Evolutionary conservation across 2,329 filamentous ascomycete species (phyloP), one percentile per base, ranked within the genome.

Genomic region (Epichloe sylvatica): DNA sequence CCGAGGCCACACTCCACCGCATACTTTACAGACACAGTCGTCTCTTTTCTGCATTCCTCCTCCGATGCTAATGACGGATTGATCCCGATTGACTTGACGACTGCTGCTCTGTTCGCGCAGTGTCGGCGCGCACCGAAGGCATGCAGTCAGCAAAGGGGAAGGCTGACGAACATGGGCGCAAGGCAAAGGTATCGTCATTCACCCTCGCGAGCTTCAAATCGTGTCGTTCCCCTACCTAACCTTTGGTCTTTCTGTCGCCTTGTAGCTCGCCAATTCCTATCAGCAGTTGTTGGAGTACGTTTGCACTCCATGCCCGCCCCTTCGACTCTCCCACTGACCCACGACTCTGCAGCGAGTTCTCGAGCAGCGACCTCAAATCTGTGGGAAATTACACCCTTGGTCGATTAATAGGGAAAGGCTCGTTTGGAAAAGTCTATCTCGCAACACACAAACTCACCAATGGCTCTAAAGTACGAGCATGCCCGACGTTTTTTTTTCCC

Each of bases 391-490:
- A 98, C 68, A 83, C 83, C 36, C 77, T 98, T 51, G 92, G 92
- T 43, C 83, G 83, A 52, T 74, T 98, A 51, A 95, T 98, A 64
- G 92, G 57, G 57, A 98, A 97, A 65, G 92, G 92, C 51, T 96
- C 90, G 55, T 98, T 98, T 68, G 92, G 92, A 60, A 97, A 96
- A 70, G 92, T 98, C 61, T 98, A 98, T 67, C 76, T 98, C 52
- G 92, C 91, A 51, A 81, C 83, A 43, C 92, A 98, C 68, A 97
- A 96, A 68, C 87, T 98, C 67, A 97, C 88, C 62, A 96, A 96
- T 81, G 91, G 90, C 62, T 95, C 90, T 64, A 97, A 96, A 80
- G 89, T 91, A 47, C 38, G 46, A 15, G 25, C n/a, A 6, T 5
- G 19, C 11, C 17, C 6, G 35, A 13, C 7, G 15, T 23, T 7